Conservation (phyloP, 805 yeast species). For the Myxozyma lipomycoides region DNA sequence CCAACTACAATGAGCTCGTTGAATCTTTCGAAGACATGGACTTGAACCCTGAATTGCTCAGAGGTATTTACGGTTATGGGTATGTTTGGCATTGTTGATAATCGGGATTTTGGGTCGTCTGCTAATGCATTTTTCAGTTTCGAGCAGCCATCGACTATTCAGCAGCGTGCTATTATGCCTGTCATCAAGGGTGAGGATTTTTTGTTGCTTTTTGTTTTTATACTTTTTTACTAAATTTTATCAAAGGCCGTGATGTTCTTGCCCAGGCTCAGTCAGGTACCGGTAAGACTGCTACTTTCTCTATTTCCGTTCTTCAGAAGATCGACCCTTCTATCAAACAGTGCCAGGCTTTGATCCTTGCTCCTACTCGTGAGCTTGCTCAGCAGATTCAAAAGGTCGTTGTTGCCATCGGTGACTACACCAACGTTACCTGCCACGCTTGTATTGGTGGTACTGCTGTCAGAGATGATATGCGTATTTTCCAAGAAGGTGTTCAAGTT, state of each 20-base stretch:
- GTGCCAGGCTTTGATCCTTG: conserved; percentile 83
- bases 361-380: conserved; percentile 97
- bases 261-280: conserved; percentile 99
- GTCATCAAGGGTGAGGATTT: conserved; percentile 64
- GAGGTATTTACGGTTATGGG: conserved; percentile 44
- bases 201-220: background rate
- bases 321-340: conserved; percentile 69
- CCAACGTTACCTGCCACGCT: conserved; percentile 83
- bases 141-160: conserved; percentile 95
- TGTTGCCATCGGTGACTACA: conserved; percentile 76
- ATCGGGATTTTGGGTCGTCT: background rate
- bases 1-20: conserved; percentile 93
- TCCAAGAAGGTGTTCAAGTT: conserved; percentile 78
- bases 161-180: conserved; percentile 94
- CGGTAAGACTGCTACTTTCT: conserved; percentile 97
- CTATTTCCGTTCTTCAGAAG: conserved; percentile 87
- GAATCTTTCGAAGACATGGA: conserved; percentile 69
- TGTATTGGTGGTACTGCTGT: conserved; percentile 91
- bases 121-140: conserved; percentile 65
- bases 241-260: conserved; percentile 68
- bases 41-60: conserved; percentile 65
- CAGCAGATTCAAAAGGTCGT: conserved; percentile 88
- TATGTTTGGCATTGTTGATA: conserved; percentile 7
- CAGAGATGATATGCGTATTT: conserved; percentile 71
- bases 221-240: background rate